Evolutionary conservation across 2,329 filamentous ascomycete genomes (phyloP).

Genomic region (Aureobasidium sp.): DNA sequence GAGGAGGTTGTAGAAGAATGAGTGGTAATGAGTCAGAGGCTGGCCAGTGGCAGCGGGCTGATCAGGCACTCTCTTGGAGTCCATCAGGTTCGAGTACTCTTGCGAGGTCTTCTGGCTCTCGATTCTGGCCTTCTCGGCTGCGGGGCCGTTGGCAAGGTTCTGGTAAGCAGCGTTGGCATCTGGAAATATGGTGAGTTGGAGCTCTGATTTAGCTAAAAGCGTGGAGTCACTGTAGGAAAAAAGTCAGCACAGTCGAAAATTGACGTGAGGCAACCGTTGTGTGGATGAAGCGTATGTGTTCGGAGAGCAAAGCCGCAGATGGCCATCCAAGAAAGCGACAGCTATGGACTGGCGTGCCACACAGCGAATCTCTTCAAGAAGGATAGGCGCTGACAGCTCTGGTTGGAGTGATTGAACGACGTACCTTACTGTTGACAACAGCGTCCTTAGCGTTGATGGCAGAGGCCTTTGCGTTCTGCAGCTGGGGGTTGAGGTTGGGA

Average conservation of each 20-base stretch:
- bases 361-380: conserved; percentile 19
- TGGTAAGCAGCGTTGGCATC: conserved; percentile 43
- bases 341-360: conserved; percentile 21
- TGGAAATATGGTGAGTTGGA: conserved; percentile 21
- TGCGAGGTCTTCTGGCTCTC: conserved; percentile 47
- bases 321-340: neutral
- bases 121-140: conserved; percentile 48
- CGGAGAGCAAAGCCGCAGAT: neutral
- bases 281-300: neutral
- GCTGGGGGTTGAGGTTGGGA: conserved; percentile 24
- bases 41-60: conserved; percentile 51
- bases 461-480: conserved; percentile 23
- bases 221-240: conserved; percentile 20
- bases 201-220: neutral
- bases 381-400: conserved; percentile 17
- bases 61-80: conserved; percentile 43
- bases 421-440: conserved; percentile 36
- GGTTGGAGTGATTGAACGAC: conserved; percentile 26
- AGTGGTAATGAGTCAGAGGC: conserved; percentile 58
- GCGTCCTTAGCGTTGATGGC: conserved; percentile 27
- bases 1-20: conserved; percentile 56
- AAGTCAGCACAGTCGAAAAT: neutral
- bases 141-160: conserved; percentile 42
- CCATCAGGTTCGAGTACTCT: conserved; percentile 51
- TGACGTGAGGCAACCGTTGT: neutral